These are phyloP conservation scores for Aspergillus felis DNA, from an alignment of 2,329 filamentous ascomycete species.

Conservation along the genomic window DNA sequence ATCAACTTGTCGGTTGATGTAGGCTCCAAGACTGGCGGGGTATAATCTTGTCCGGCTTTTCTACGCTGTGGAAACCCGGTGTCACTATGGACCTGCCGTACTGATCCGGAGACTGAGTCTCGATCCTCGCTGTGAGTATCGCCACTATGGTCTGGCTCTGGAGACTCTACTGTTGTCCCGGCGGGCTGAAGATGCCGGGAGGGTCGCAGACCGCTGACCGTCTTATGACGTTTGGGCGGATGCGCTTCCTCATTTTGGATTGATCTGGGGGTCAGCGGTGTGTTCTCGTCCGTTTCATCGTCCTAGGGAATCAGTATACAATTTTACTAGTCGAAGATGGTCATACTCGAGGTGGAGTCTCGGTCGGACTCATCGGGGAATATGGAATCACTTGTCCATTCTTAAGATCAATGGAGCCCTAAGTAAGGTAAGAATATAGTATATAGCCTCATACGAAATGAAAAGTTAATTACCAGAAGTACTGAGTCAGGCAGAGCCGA, in stretches of 20 bases:
- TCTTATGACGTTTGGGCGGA: slow-evolving; percentile 23
- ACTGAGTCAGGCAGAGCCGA: neutral
- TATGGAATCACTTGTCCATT: slow-evolving; percentile 4
- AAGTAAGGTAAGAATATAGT: neutral
- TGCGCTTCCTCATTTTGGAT: slow-evolving; percentile 4
- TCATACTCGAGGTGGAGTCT: slow-evolving; percentile 1
- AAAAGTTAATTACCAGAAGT: neutral
- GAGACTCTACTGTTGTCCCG: neutral
- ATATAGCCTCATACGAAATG: no score
- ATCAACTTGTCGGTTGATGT: slow-evolving; percentile 49
- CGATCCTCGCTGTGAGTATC: neutral
- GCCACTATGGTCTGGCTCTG: neutral
- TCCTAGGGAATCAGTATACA: neutral
- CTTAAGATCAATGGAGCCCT: slow-evolving; percentile 13
- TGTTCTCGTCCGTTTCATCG: neutral
- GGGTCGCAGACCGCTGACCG: slow-evolving; percentile 29
- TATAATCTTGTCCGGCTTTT: slow-evolving; percentile 17
- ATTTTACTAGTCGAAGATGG: neutral
- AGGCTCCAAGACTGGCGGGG: slow-evolving; percentile 43
- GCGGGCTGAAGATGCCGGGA: slow-evolving; percentile 3
- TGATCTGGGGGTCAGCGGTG: slow-evolving; percentile 2
- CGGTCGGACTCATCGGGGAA: neutral
- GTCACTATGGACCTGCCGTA: slow-evolving; percentile 22
- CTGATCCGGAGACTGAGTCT: neutral
- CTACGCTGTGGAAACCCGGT: slow-evolving; percentile 24